A percentile compares a stretch with the other conserved stretches of the same genome.
Conservation (phyloP, 805 yeast genomes). For the Candida silvatica region DNA sequence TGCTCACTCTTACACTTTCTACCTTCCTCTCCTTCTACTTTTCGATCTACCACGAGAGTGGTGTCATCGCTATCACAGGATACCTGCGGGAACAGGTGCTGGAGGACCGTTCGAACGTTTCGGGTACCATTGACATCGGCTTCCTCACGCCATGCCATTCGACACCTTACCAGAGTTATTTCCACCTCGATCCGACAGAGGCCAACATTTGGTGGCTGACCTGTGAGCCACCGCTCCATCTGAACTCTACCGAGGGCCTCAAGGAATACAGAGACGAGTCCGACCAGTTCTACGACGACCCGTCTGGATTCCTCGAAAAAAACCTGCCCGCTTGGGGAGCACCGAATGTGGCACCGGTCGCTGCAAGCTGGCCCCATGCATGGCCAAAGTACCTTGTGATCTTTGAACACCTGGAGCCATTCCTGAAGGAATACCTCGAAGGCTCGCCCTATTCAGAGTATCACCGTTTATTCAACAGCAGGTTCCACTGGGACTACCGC, state of each 20-base stretch:
- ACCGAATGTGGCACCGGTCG: constrained; percentile 6
- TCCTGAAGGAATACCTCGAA: constrained; percentile 28
- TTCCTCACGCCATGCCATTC: constrained; percentile 95
- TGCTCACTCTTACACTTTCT: constrained; percentile 8
- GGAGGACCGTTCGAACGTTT: constrained; percentile 3
- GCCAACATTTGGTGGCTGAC: constrained; percentile 68
- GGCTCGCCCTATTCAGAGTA: constrained; percentile 36
- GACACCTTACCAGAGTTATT: constrained; percentile 86
- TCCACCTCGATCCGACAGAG: constrained; percentile 44
- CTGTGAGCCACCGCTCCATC: constrained; percentile 81
- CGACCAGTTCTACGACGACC: constrained; percentile 69
- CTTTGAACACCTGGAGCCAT: constrained; percentile 53
- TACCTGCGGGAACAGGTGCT: constrained; percentile 31
- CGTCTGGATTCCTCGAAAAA: constrained; percentile 41
- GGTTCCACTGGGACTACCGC: constrained; percentile 80
- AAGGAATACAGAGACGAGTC: constrained; percentile 72
- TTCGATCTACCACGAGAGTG: constrained; percentile 73
- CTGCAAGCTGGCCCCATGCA: constrained; percentile 23
- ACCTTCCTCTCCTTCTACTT: constrained; percentile 25
- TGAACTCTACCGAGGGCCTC: constrained; percentile 25
- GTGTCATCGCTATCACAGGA: constrained; percentile 64
- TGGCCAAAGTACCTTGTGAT: constrained; percentile 75
- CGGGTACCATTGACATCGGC: constrained; percentile 37
- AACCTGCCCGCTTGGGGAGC: constrained; percentile 37
- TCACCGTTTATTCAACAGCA: constrained; percentile 62